Evolutionary conservation across 371 early-diverging fungal genomes (phyloP).

Genomic region (Nematocida ironsii): DNA sequence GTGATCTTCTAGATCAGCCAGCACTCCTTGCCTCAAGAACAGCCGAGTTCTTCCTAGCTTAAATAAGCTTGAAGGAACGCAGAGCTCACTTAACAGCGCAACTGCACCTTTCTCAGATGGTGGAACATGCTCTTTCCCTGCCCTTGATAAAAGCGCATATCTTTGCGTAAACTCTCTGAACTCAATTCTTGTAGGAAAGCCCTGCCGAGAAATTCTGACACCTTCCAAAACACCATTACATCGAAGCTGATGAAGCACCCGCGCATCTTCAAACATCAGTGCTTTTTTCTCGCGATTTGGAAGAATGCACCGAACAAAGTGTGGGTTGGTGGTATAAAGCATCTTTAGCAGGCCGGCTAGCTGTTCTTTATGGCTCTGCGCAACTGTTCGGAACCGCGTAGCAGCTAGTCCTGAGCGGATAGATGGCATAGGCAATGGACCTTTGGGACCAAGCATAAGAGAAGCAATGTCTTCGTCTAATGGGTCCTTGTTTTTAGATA

Average conservation of each 20-base stretch:
- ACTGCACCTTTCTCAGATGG: slow-evolving; percentile 29
- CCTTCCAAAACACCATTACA: slow-evolving; percentile 99
- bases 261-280: slow-evolving; percentile 76
- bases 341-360: slow-evolving; percentile 81
- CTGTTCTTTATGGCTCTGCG: slow-evolving; percentile 91
- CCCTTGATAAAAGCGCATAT: slow-evolving; percentile 75
- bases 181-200: slow-evolving; percentile 86
- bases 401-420: slow-evolving; percentile 67
- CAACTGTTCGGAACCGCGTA: slow-evolving; percentile 78
- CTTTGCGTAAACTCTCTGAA: slow-evolving; percentile 90
- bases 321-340: slow-evolving; percentile 84
- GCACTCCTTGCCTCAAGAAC: slow-evolving; percentile 93
- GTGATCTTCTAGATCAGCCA: slow-evolving; percentile 87
- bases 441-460: slow-evolving; percentile 39
- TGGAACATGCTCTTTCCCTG: slow-evolving; percentile 20
- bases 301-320: slow-evolving; percentile 97
- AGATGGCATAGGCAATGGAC: slow-evolving; percentile 3
- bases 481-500: slow-evolving; percentile 98
- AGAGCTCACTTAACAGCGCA: slow-evolving; percentile 21
- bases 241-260: slow-evolving; percentile 87
- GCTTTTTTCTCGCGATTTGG: slow-evolving; percentile 90
- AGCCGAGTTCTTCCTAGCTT: slow-evolving; percentile 88
- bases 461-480: slow-evolving; percentile 86
- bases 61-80: slow-evolving; percentile 70
- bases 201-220: slow-evolving; percentile 92